Conservation (phyloP, 441 rosid genomes). For the Pelargonium citronellum region DNA sequence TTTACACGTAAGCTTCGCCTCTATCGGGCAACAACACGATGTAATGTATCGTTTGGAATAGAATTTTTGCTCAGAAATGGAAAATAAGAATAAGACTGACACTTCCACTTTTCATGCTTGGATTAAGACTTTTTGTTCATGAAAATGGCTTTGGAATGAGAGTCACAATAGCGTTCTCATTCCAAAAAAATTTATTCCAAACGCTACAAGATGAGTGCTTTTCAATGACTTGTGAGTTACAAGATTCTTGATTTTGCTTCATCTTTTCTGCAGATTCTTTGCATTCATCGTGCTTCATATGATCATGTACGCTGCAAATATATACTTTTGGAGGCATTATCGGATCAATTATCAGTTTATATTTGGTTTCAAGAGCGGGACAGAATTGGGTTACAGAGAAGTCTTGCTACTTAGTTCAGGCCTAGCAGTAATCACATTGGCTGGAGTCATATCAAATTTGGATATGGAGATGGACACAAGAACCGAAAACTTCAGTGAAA, state of each 20-base stretch:
- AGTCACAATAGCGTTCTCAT: too few relatives aligned
- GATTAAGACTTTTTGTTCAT: too few relatives aligned
- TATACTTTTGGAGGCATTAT: constrained; percentile 62
- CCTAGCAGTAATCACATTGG: constrained; percentile 58
- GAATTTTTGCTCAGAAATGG: too few relatives aligned
- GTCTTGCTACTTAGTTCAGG: constrained; percentile 50
- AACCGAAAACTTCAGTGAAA: constrained; percentile 41
- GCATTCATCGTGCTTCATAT: constrained; percentile 62
- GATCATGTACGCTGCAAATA: constrained; percentile 49
- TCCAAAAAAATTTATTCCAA: too few relatives aligned
- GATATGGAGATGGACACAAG: constrained; percentile 78
- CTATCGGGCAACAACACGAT: too few relatives aligned
- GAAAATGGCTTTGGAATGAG: too few relatives aligned
- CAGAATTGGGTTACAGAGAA: constrained; percentile 58
- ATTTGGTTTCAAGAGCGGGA: constrained; percentile 68
- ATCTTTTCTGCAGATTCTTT: constrained; percentile 46
- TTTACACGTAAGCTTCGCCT: constrained; percentile 46
- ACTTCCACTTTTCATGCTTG: too few relatives aligned
- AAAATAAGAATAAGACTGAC: too few relatives aligned
- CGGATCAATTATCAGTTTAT: constrained; percentile 65
- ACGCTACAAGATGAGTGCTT: not conserved
- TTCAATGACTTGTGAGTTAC: not conserved
- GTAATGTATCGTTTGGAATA: too few relatives aligned
- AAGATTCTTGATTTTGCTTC: not conserved
- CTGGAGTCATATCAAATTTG: constrained; percentile 52